Base-by-base conservation (phyloP, 176 grass and related monocot genomes). In the bread wheat (Triticum aestivum) region DNA sequence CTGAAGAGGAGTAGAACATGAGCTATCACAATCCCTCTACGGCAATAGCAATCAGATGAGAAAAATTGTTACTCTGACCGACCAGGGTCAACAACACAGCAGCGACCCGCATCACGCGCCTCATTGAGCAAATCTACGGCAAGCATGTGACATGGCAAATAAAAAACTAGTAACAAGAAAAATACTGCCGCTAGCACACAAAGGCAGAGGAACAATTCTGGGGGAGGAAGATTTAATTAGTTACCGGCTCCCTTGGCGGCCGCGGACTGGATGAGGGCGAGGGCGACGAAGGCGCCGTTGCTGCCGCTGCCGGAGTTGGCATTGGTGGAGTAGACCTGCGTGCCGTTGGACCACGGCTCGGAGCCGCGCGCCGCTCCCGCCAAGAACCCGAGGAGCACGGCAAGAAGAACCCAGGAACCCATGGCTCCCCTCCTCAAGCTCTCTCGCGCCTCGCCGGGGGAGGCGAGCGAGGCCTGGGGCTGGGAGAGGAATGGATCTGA, bases 191-290 rank as follows among this genome's bases (percentile, higher is more conserved):
- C 29, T 18, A 10, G 65, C 30, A 74, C 0, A 3, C 7, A 9
- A 17, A 15, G 11, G 7, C 39, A 47, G 1, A 77, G 35, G 76
- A 73, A 73, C 9, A 52, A 81, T 88, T 77, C 8, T 35, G 26
- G 38, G 59, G 1, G 79, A 1, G 14, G 34, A 69, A 47, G 73
- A 20, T 30, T 75, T 52, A 52, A 52, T 52, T 73, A 30, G 3
- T 84, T 84, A 99, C 94, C 85, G 59, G 94, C 97, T 33, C 97
- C 97, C 87, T 94, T 94, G 5, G 92, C 92, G 6, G 80, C 89
- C 23, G 97, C 97, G 13, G 79, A 92, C 69, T 93, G 94, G 79
- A 99, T 93, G 73, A 96, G 89, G 0, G 94, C 97, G 15, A 99
- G 85, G 39, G 80, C 92, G 51, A 99, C 97, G 77, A 92, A 91